Evolutionary conservation across 1,284 basidiomycete species (phyloP).

Genomic region (Cutaneotrichosporon dermatis): DNA sequence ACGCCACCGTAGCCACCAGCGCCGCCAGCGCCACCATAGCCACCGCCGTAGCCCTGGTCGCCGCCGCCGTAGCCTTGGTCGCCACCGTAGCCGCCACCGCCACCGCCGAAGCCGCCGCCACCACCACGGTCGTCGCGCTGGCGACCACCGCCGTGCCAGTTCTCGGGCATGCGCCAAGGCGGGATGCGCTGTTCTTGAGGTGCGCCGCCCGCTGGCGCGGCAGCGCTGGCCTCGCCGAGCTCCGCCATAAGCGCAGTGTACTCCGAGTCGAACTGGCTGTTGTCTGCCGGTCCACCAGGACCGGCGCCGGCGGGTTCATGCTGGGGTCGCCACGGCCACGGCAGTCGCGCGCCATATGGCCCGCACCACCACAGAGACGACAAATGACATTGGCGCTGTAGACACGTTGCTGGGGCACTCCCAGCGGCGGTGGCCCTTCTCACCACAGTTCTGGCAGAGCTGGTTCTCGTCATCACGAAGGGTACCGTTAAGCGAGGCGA

Average conservation of each 20-base stretch:
- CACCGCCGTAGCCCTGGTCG: constrained; percentile 8
- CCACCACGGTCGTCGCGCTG: constrained; percentile 20
- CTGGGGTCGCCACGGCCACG: constrained; percentile 56
- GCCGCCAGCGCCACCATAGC: constrained; percentile 18
- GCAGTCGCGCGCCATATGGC: constrained; percentile 96
- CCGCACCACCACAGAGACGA: constrained; percentile 85
- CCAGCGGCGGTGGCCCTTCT: constrained; percentile 80
- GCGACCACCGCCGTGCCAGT: constrained; percentile 45
- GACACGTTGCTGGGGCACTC: constrained; percentile 92
- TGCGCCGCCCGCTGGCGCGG: constrained; percentile 44
- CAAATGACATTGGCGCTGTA: constrained; percentile 98
- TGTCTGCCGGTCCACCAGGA: no score
- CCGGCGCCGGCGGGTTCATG: constrained; percentile 7
- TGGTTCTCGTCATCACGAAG: constrained; percentile 99
- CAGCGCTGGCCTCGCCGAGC: constrained; percentile 73
- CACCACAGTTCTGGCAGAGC: constrained; percentile 96
- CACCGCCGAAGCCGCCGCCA: constrained; percentile 27
- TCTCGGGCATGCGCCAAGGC: constrained; percentile 53
- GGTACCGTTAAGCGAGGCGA: constrained; percentile 96
- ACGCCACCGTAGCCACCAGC: constrained; percentile 10
- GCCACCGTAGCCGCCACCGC: constrained; percentile 20
- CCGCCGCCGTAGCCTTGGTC: constrained; percentile 18
- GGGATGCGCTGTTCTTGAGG: constrained; percentile 41
- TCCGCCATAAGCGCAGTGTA: constrained; percentile 97
- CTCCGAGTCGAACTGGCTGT: constrained; percentile 77